Evolutionary conservation across 345 rosid genomes (phyloP).

Genomic region (Erysimum cheiranthoides): DNA sequence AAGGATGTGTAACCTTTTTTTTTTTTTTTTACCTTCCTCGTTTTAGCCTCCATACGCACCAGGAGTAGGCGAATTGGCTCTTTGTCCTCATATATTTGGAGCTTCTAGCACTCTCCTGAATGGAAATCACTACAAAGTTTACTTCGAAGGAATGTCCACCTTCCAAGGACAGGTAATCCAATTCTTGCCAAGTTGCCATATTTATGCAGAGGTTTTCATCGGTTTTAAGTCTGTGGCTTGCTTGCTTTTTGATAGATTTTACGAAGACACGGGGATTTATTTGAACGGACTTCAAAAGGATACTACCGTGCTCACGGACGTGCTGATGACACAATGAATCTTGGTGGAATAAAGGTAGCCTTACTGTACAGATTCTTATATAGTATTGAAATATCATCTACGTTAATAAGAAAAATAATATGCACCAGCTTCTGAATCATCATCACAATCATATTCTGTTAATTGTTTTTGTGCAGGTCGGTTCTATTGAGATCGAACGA

Average conservation of each 20-base stretch:
- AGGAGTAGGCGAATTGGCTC: constrained; percentile 91
- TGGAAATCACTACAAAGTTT: constrained; percentile 75
- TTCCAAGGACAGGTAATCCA: constrained; percentile 70
- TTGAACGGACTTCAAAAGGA: constrained; percentile 79
- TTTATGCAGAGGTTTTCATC: neutral
- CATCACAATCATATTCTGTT: neutral
- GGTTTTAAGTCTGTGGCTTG: constrained; percentile 16
- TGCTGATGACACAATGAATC: constrained; percentile 97
- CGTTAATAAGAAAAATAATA: neutral
- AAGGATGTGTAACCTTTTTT: neutral
- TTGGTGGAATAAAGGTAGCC: constrained; percentile 94
- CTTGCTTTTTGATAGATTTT: constrained; percentile 56
- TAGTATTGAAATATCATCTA: neutral
- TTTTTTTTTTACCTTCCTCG: constrained; percentile 3
- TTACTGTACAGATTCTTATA: constrained; percentile 6
- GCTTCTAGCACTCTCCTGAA: constrained; percentile 80
- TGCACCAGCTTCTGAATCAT: neutral
- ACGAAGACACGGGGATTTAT: constrained; percentile 93
- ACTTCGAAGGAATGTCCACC: constrained; percentile 82
- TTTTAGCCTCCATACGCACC: constrained; percentile 64
- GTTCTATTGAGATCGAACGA: constrained; percentile 90
- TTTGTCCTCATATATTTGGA: constrained; percentile 82
- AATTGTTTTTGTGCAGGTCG: constrained; percentile 59
- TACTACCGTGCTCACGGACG: constrained; percentile 96
- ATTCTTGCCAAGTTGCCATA: neutral